Conservation (phyloP, 208 protist species). For the Leishmania martiniquensis region DNA sequence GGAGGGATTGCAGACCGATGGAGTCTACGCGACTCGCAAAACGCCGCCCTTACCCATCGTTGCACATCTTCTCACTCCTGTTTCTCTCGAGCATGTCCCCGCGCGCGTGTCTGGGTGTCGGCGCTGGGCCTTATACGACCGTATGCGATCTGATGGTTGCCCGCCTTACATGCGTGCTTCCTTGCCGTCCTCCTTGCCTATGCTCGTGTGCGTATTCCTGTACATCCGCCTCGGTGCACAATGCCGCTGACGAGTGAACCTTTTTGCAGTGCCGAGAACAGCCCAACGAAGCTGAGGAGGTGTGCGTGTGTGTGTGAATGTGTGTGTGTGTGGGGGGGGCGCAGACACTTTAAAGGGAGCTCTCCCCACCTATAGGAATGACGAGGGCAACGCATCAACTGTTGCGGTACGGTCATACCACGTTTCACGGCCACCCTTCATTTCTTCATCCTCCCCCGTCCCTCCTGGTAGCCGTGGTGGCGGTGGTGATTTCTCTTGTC, state of each 20-base stretch:
- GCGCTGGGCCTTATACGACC: not conserved
- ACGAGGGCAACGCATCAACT: not conserved
- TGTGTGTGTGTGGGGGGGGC: no score
- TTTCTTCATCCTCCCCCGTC: not conserved
- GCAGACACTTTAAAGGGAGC: not conserved
- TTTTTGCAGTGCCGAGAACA: not conserved
- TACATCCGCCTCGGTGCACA: not conserved
- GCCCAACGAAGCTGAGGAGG: no score
- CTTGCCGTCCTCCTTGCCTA: not conserved
- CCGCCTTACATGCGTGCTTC: not conserved
- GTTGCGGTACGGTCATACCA: not conserved
- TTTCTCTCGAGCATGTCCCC: not conserved
- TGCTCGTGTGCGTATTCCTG: not conserved
- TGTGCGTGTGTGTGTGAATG: no score
- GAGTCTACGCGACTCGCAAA: not conserved
- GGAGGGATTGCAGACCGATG: not conserved
- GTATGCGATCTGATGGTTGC: not conserved
- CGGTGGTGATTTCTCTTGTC: not conserved
- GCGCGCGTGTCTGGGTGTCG: not conserved
- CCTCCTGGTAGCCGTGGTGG: not conserved
- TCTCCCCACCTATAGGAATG: not conserved
- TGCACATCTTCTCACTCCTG: not conserved
- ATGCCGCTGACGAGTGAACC: not conserved
- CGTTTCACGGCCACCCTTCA: not conserved
- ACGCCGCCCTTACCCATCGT: not conserved